phyloP scores from a whole-genome alignment of 1,139 yeast genomes.

The Geotrichum siamense region DNA sequence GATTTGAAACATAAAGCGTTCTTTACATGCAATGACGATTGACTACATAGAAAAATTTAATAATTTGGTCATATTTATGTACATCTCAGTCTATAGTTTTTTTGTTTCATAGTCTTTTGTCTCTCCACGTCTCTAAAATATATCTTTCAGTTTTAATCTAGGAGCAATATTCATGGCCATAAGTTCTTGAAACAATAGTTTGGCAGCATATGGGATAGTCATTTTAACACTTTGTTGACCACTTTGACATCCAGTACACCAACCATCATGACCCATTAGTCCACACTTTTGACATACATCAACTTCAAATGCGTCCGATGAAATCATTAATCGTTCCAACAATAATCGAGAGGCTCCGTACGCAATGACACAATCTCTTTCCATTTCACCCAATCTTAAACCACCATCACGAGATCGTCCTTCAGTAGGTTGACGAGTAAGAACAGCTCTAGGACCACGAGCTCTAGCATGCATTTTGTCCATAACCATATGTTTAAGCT shows the following conservation, averaged over 20 bases:
- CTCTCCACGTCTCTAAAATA: slow-evolving; percentile 42
- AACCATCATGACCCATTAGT: slow-evolving; percentile 94
- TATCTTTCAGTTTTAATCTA: slow-evolving; percentile 80
- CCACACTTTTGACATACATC: slow-evolving; percentile 94
- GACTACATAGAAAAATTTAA: too few species aligned
- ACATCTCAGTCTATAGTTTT: too few species aligned
- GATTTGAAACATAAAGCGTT: too few species aligned
- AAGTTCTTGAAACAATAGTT: slow-evolving; percentile 88
- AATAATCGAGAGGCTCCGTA: slow-evolving; percentile 96
- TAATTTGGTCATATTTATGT: too few species aligned
- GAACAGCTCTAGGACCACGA: slow-evolving; percentile 96
- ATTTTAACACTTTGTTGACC: slow-evolving; percentile 80
- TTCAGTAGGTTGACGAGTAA: slow-evolving; percentile 98
- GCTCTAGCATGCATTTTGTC: slow-evolving; percentile 99
- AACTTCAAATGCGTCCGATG: slow-evolving; percentile 96
- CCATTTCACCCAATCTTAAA: slow-evolving; percentile 98
- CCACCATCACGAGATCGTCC: slow-evolving; percentile 99
- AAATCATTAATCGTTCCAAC: slow-evolving; percentile 89
- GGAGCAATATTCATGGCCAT: slow-evolving; percentile 98
- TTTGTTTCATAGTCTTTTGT: too few species aligned
- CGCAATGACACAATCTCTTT: slow-evolving; percentile 98
- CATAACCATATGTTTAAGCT: slow-evolving; percentile 96
- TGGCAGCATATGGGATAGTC: slow-evolving; percentile 98
- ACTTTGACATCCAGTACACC: slow-evolving; percentile 95
- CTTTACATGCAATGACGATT: too few species aligned